Evolutionary conservation across 2,329 filamentous ascomycete genomes (phyloP).

Genomic region (Leptographium radiaticola): DNA sequence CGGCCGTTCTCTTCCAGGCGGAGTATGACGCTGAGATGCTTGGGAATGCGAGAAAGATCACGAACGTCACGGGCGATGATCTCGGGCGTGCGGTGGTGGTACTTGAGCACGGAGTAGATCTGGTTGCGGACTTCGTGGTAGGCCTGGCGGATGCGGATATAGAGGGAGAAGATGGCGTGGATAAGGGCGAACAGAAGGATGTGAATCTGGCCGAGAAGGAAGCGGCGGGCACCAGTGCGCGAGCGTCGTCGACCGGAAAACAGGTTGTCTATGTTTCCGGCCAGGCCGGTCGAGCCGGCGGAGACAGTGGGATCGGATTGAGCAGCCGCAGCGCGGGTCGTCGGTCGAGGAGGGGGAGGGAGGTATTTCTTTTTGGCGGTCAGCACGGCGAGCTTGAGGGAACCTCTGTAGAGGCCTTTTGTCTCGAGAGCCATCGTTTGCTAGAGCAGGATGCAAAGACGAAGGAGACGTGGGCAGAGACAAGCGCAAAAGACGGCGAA

Average conservation of each 20-base stretch:
- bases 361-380: conserved; percentile 20
- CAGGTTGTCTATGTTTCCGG: not conserved
- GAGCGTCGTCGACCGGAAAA: conserved; percentile 17
- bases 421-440: not conserved
- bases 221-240: conserved; percentile 44
- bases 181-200: conserved; percentile 54
- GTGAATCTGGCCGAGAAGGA: conserved; percentile 50
- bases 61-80: conserved; percentile 81
- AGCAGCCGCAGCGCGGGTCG: conserved; percentile 13
- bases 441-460: not conserved
- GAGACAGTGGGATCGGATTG: not conserved
- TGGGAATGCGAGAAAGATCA: conserved; percentile 58
- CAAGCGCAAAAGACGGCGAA: not conserved
- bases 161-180: conserved; percentile 76
- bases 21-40: conserved; percentile 79
- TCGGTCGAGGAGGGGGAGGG: conserved; percentile 17
- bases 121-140: conserved; percentile 70
- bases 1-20: conserved; percentile 57
- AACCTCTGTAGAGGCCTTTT: not conserved
- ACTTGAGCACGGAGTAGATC: conserved; percentile 70
- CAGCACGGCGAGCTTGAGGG: conserved; percentile 5
- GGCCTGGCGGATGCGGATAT: conserved; percentile 67
- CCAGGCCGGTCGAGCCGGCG: not conserved
- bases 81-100: conserved; percentile 91
- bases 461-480: too few relatives aligned